Evolutionary conservation across 805 yeast species (phyloP), one percentile per base, ranked within the genome.

Genomic region (Saccharomyces paradoxus): DNA sequence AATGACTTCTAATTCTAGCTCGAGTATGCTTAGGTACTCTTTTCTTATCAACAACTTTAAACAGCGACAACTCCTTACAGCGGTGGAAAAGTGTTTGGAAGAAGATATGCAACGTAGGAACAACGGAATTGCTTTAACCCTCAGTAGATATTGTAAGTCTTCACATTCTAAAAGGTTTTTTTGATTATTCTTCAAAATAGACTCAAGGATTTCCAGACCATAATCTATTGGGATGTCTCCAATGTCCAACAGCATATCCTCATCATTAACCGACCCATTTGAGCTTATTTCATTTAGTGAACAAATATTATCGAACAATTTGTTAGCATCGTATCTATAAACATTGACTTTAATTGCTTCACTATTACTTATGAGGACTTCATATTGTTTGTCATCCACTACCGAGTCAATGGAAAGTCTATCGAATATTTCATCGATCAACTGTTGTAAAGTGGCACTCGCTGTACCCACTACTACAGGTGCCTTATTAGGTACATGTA

Each of bases 391-490:
- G 47, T 78, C 81, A 4, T 70, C 74, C 17, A 32, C 44, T 5
- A 55, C 54, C 55, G 60, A 55, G 9, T 59, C 52, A 21, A 55
- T 59, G 6, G 59, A 66, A 59, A 49, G 82, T 77, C 64, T 81
- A 77, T 92, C 98, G 68, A 86, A 92, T 0, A 90, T 79, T 30
- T 86, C 81, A 41, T 86, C 81, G 48, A 90, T 78, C 47, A 94
- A 71, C 67, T 94, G 98, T 58, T 90, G 95, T 49, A 90, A 77
- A 2, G 98, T 89, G 1, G 98, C 99, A 50, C 89, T 83, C 0
- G 98, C 97, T 0, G 98, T 88, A 63, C 90, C 91, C 13, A 82
- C 77, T 4, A 94, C 96, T 61, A 88, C 87, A 0, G 86, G 81
- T 4, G 84, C 79, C 61, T 87, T 86, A 57, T 82, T 86, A 13